Base-by-base conservation (phyloP, 208 protist genomes). In the Acanthamoeba castellanii region DNA sequence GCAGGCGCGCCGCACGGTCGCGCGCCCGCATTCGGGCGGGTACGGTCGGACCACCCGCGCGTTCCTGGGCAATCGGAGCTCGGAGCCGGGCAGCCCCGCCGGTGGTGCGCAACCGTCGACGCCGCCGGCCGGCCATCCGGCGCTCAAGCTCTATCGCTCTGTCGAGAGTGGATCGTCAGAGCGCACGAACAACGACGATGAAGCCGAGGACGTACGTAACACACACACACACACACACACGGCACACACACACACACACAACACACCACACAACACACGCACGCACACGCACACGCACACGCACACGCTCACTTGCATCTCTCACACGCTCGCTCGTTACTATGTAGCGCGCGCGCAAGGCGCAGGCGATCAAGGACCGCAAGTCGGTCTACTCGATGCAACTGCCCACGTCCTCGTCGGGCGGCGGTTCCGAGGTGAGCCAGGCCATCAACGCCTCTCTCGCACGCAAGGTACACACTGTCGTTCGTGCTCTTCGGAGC, bases 311-410 rank as follows among this genome's bases (percentile, higher is more conserved):
- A 32, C 74, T 82, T 9, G 20, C 55, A 22, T 61, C 55, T 13
- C 55, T 2, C 55, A 22, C 1, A 22, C 20, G 55, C 45, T 32
- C 32, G 9, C 30, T 82, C 52, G 30, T 61, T 8, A 1, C 2
- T 30, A 14, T 72, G 66, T 72, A 30, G 14, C 66, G 66, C 27
- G 66, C 27, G 9, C 74, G 25, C 14, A 37, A 27, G 18, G 30
- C 52, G 74, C 74, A 50, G 34, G 18, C 32, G 14, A 72, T 82
- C 20, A 11, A 82, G 34, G 74, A 42, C 34, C 74, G 74, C 42
- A 37, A 50, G 32, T 82, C 74, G 42, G 74, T 82, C 18, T 82
- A 50, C 34, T 82, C 74, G 42, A 82, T 50, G 74, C 74, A 37
- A 16, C 74, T 82, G 27, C 34, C 74, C 2, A 14, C 8, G 32